Percentiles rank a stretch among this genome's conserved stretches.
Evolutionary conservation across 2,329 filamentous ascomycete species (phyloP).

Genomic region (Ceratocystis variospora): DNA sequence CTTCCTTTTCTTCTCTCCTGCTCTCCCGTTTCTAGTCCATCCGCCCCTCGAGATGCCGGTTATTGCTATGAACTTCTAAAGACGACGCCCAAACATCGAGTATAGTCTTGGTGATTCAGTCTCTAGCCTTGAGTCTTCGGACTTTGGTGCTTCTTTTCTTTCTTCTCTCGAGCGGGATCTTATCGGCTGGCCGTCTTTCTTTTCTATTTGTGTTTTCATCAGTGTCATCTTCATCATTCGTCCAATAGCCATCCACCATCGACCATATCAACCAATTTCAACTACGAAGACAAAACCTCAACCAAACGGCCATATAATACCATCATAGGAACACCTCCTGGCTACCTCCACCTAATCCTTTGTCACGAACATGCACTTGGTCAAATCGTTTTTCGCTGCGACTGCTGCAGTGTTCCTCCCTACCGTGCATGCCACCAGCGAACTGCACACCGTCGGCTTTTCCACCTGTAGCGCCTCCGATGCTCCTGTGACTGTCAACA

Average conservation of each 20-base stretch:
- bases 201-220: slow-evolving; percentile 1
- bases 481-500: slow-evolving; percentile 51
- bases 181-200: slow-evolving; percentile 14
- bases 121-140: neutral
- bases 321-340: neutral
- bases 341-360: neutral
- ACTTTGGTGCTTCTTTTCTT: slow-evolving; percentile 6
- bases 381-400: slow-evolving; percentile 19
- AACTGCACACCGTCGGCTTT: slow-evolving; percentile 72
- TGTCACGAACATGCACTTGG: slow-evolving; percentile 2
- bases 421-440: slow-evolving; percentile 48
- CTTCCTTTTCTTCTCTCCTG: neutral
- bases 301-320: no score
- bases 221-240: neutral
- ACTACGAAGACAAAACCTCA: neutral
- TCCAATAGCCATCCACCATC: neutral
- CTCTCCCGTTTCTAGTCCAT: slow-evolving; percentile 8
- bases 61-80: neutral
- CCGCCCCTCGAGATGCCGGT: neutral
- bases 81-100: neutral
- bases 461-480: slow-evolving; percentile 46
- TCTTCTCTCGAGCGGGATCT: slow-evolving; percentile 14
- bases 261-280: neutral
- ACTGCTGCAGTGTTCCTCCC: slow-evolving; percentile 28
- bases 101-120: neutral